Percentiles rank a stretch among this genome's conserved stretches.
Evolutionary conservation across 768 basidiomycete genomes (phyloP).

Genomic region (Pleurotus citrinopileatus): DNA sequence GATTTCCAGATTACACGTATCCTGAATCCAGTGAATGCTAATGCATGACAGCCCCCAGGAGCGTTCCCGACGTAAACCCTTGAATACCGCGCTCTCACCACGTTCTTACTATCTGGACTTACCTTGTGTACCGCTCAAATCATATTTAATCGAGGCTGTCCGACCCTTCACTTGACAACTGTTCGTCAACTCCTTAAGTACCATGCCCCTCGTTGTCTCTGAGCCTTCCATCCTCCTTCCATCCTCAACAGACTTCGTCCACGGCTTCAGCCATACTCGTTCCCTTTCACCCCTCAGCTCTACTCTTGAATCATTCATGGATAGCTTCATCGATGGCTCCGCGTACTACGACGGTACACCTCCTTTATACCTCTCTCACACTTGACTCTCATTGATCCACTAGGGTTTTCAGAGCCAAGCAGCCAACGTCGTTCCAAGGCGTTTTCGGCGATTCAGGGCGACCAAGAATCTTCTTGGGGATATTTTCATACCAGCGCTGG

Average conservation of each 20-base stretch:
- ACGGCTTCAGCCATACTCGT: neutral
- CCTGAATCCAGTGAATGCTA: constrained; percentile 10
- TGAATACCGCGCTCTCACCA: constrained; percentile 9
- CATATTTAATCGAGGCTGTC: constrained; percentile 11
- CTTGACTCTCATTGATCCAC: neutral
- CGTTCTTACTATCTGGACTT: constrained; percentile 7
- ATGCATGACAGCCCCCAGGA: constrained; percentile 7
- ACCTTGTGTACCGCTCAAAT: neutral
- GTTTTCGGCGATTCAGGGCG: constrained; percentile 1
- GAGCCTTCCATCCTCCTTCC: neutral
- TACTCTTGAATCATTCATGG: neutral
- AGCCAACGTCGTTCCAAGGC: neutral
- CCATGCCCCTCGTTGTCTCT: constrained; percentile 7
- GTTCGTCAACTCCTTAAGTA: constrained; percentile 1
- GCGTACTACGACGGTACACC: neutral
- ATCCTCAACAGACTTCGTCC: neutral
- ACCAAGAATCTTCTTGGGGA: neutral
- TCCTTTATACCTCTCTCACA: neutral
- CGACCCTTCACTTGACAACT: constrained; percentile 8
- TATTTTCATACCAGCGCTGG: neutral
- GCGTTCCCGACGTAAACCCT: constrained; percentile 11
- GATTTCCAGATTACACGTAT: constrained; percentile 10
- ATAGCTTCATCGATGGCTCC: neutral
- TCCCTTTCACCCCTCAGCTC: neutral
- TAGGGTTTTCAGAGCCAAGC: neutral